These are phyloP conservation scores for Lipomyces lipofer DNA, from an alignment of 805 yeast species.

Conservation along the genomic window DNA sequence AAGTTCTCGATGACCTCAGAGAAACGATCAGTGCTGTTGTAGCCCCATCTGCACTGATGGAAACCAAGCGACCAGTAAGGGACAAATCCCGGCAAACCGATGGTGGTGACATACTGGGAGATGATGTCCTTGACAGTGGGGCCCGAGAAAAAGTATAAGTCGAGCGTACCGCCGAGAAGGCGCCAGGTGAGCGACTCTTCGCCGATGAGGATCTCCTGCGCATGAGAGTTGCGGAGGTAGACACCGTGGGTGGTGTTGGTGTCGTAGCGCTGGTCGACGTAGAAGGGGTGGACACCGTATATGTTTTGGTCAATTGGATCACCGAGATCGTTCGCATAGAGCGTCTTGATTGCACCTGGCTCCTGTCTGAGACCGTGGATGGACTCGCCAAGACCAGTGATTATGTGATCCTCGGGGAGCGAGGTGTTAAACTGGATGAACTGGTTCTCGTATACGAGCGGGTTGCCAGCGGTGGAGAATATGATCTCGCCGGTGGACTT, in stretches of 20 bases:
- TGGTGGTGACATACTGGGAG: slow-evolving; percentile 54
- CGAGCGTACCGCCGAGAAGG: slow-evolving; percentile 39
- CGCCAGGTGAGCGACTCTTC: slow-evolving; percentile 39
- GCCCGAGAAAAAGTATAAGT: slow-evolving; percentile 36
- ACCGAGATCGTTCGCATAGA: slow-evolving; percentile 34
- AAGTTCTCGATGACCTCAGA: slow-evolving; percentile 56
- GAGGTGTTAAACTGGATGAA: slow-evolving; percentile 38
- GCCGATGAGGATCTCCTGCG: slow-evolving; percentile 39
- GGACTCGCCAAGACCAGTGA: slow-evolving; percentile 42
- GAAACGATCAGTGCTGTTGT: slow-evolving; percentile 74
- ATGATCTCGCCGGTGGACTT: slow-evolving; percentile 35
- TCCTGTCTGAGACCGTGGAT: slow-evolving; percentile 37
- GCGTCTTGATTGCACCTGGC: slow-evolving; percentile 39
- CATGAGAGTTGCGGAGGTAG: slow-evolving; percentile 39
- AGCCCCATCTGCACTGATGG: slow-evolving; percentile 89
- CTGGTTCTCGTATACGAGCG: slow-evolving; percentile 39
- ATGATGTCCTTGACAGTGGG: slow-evolving; percentile 52
- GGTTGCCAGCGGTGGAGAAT: slow-evolving; percentile 40
- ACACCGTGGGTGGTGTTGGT: slow-evolving; percentile 39
- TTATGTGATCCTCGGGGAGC: slow-evolving; percentile 37
- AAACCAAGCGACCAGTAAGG: slow-evolving; percentile 72
- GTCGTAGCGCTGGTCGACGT: slow-evolving; percentile 37
- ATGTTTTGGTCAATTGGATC: slow-evolving; percentile 39
- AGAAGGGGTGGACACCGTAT: slow-evolving; percentile 42
- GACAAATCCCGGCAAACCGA: slow-evolving; percentile 67